Percentiles rank a stretch among this genome's conserved stretches.
These are phyloP conservation scores for Sphagnum fallax DNA, from an alignment of 228 moss, liverwort and hornwort genomes.

Conservation along the genomic window DNA sequence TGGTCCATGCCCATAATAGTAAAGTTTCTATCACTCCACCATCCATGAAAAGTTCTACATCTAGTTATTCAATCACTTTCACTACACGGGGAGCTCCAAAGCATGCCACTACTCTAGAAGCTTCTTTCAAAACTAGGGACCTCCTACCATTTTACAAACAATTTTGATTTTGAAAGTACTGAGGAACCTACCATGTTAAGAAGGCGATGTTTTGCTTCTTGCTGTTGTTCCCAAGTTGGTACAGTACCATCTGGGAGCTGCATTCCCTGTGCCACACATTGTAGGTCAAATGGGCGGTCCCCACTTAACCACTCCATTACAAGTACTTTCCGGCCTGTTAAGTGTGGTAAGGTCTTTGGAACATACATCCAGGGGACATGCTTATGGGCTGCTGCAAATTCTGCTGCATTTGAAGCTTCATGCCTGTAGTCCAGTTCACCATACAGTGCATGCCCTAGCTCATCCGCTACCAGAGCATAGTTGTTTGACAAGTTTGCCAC, in stretches of 20 bases:
- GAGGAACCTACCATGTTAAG: slow-evolving; percentile 49
- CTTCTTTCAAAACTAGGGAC: too few species aligned
- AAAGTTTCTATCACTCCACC: neutral
- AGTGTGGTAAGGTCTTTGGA: slow-evolving; percentile 51
- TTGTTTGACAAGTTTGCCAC: slow-evolving; percentile 78
- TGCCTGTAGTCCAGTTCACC: slow-evolving; percentile 87
- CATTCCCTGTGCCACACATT: slow-evolving; percentile 53
- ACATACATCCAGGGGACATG: slow-evolving; percentile 66
- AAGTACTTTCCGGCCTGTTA: slow-evolving; percentile 67
- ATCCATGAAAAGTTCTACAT: neutral
- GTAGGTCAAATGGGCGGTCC: slow-evolving; percentile 77
- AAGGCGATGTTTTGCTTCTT: slow-evolving; percentile 67
- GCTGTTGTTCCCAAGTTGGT: slow-evolving; percentile 42
- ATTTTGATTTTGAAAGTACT: too few species aligned
- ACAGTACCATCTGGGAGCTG: slow-evolving; percentile 32
- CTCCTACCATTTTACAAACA: too few species aligned
- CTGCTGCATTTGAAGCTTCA: slow-evolving; percentile 74
- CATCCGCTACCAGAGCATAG: slow-evolving; percentile 78
- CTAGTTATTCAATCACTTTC: too few species aligned
- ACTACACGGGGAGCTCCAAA: too few species aligned
- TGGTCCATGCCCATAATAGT: slow-evolving; percentile 8
- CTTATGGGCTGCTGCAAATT: slow-evolving; percentile 57
- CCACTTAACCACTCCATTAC: slow-evolving; percentile 98
- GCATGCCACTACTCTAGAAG: too few species aligned
- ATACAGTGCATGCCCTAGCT: slow-evolving; percentile 85